phyloP scores from a whole-genome alignment of 176 grass and related monocot genomes.

The Olyra latifolia region DNA sequence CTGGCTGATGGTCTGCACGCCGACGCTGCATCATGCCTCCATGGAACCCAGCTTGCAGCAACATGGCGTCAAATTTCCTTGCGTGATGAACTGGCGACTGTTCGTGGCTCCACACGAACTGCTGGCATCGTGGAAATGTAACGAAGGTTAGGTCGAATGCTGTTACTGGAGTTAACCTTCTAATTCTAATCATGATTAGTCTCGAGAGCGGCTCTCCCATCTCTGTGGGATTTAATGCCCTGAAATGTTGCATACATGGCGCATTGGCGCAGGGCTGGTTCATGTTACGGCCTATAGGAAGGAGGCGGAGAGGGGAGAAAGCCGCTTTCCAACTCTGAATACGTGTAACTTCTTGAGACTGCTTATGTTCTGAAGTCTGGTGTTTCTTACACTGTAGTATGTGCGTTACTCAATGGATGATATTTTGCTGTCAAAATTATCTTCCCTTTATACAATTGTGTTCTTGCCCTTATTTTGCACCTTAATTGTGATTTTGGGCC shows the following conservation, averaged over 20 bases:
- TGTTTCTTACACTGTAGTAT: neutral
- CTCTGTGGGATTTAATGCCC: neutral
- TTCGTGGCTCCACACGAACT: neutral
- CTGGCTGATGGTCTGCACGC: slow-evolving; percentile 37
- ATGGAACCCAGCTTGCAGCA: neutral
- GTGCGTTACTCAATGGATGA: neutral
- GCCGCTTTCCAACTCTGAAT: too few species aligned
- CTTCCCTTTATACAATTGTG: too few species aligned
- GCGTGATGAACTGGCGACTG: neutral
- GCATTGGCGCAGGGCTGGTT: too few species aligned
- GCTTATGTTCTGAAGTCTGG: neutral
- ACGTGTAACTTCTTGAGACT: too few species aligned
- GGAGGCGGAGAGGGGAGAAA: too few species aligned
- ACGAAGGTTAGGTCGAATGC: too few species aligned
- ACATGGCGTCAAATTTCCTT: slow-evolving; percentile 20
- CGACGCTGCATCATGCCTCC: neutral
- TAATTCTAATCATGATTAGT: neutral
- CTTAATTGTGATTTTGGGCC: too few species aligned
- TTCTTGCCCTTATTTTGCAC: too few species aligned
- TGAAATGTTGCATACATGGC: too few species aligned
- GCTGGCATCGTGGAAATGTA: too few species aligned
- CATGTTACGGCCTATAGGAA: too few species aligned
- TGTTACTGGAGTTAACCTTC: neutral
- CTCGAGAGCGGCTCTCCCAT: neutral
- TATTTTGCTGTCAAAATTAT: neutral